A percentile compares a stretch with the other conserved stretches of the same genome.
Conservation (phyloP, 1,284 basidiomycete genomes). For the Fomitopsis pinicola region DNA sequence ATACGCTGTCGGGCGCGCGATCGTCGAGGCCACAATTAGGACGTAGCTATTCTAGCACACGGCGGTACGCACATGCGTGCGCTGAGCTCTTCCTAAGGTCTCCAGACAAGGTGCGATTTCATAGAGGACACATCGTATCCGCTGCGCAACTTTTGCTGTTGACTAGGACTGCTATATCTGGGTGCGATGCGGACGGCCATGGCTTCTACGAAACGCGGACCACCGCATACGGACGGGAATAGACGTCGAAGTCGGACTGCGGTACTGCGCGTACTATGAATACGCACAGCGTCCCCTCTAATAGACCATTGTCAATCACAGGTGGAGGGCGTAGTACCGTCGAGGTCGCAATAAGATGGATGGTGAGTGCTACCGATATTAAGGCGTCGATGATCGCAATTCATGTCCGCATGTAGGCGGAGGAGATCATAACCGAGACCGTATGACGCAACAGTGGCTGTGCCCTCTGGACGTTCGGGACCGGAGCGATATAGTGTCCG, state of each 20-base stretch:
- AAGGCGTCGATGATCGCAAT: no score
- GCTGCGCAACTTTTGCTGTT: neutral
- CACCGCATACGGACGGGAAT: neutral
- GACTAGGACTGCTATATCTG: neutral
- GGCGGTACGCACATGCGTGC: neutral
- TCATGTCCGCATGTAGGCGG: no score
- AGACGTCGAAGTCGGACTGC: neutral
- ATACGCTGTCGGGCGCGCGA: neutral
- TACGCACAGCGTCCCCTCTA: neutral
- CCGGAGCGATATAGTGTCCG: no score
- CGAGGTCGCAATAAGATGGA: neutral
- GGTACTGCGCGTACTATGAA: neutral
- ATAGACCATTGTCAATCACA: neutral
- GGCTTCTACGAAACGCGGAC: neutral
- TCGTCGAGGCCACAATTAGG: neutral
- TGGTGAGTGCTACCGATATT: no score
- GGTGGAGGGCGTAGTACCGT: neutral
- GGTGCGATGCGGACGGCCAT: neutral
- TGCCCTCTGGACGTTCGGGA: no score
- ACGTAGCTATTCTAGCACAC: neutral
- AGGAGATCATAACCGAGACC: no score
- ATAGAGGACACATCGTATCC: neutral
- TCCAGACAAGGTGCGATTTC: neutral
- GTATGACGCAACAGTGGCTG: no score
- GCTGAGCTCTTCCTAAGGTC: neutral